Evolutionary conservation across 1,139 yeast genomes (phyloP), one percentile per base, ranked within the genome.

Genomic region (Scheffersomyces parashehatae): DNA sequence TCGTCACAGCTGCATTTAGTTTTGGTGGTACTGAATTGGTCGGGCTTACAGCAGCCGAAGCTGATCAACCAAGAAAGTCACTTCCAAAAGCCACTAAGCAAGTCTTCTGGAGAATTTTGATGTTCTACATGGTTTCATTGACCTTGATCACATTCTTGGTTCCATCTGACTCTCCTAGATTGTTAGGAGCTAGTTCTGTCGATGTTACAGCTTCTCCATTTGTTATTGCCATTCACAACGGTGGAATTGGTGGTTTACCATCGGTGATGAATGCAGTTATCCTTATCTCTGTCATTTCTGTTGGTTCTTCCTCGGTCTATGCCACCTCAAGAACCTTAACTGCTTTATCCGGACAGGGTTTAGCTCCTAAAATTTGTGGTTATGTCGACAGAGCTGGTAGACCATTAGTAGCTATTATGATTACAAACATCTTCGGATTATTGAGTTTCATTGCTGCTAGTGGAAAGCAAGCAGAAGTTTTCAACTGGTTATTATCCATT

Each of bases 241-340:
- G 82, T 38, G 81, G 85, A 38, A 75, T 83, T 52, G 62, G 62
- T 42, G 88, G 81, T 32, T 67, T 86, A 29, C 87, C 91, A 15
- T 80, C 85, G 37, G 80, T 86, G 43, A 79, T 86, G 74, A 86
- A 86, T 56, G 88, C 79, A 3, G 89, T 86, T 29, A 83, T 86
- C 52, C 67, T 86, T 64, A 65, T 85, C 41, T 83, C 91, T 10
- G 86, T 85, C 36, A 65, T 73, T 39, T 73, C 79, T n/a, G 78
- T 74, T 44, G 79, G 77, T 40, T 58, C 63, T 2, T 57, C 64
- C 0, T 56, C 60, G 7, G 66, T 60, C 5, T 61, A 58, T 39
- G 66, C 64, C 11, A 56, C 64, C 1, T 60, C 65, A 0, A 52
- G 66, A 47, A 59, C 66, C 2, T 45, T 61, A 38, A 57, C 62